Evolutionary conservation across 768 basidiomycete genomes (phyloP), one percentile per base, ranked within the genome.

Genomic region (Calvatia gigantea): DNA sequence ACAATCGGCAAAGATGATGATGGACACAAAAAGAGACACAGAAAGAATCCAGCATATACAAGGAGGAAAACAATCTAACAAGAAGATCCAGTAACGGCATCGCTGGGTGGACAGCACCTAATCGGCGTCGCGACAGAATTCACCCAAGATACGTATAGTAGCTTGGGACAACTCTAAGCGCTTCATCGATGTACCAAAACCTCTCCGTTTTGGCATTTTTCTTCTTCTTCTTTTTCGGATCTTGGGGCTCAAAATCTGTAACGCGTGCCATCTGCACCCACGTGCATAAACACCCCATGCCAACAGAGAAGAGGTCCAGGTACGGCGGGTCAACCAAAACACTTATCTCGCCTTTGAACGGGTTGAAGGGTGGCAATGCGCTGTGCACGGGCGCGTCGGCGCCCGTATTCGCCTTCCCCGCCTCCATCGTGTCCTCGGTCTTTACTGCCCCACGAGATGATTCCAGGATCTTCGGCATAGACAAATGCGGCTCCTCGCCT

Each of bases 211-310:
- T 70, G 43, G 65, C 60, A 56, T 72, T 74, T 44, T 64, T 65
- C 57, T 73, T 73, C 54, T 70, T 73, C 57, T 72, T 73, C 65
- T 71, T 73, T 61, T 73, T 70, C 27, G 59, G 59, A 37, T 49
- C 31, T 15, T 53, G 54, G n/a, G 61, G 51, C 17, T 65, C 58
- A 53, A 60, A 46, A 49, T 60, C 55, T 42, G 62, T 51, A 45
- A 57, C 58, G 28, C 81, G 76, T 27, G 70, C 81, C 11, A 89
- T 73, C 69, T 91, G 87, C 19, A 89, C 80, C 81, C 83, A 91
- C 43, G 83, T 80, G 17, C 80, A 86, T 3, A 77, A 78, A 12
- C 90, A 60, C 0, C 84, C 85, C 72, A 89, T 78, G 4, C 86
- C 84, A 4, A 75, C 69, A 4, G 65, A 61, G 33, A 87, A 61